phyloP scores from a whole-genome alignment of 1,284 basidiomycete species.

The Cryptococcus sp. region DNA sequence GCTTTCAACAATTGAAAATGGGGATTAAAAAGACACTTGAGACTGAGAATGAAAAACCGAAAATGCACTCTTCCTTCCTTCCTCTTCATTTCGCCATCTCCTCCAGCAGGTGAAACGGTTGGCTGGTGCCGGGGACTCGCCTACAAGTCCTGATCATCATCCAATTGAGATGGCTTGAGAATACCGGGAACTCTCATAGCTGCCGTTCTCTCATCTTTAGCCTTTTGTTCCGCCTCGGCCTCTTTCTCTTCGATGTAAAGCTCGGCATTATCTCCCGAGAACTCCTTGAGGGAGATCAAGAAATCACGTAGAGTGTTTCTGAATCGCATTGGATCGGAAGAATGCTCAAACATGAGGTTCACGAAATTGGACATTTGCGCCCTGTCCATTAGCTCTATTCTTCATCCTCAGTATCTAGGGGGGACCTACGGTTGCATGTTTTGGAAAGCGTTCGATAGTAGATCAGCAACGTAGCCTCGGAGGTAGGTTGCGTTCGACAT shows the following conservation, averaged over 20 bases:
- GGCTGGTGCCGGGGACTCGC: no score
- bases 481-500: slow-evolving; percentile 81
- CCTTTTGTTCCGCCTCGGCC: slow-evolving; percentile 64
- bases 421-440: slow-evolving; percentile 75
- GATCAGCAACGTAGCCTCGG: slow-evolving; percentile 79
- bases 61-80: no score
- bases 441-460: slow-evolving; percentile 82
- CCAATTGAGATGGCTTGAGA: slow-evolving; percentile 88
- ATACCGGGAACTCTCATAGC: slow-evolving; percentile 97
- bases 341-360: slow-evolving; percentile 73
- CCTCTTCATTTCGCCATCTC: no score
- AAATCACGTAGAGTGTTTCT: slow-evolving; percentile 83
- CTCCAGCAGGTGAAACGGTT: no score
- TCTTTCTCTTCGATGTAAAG: slow-evolving; percentile 95
- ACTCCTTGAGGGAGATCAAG: slow-evolving; percentile 85
- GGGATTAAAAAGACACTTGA: no score
- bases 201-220: slow-evolving; percentile 75
- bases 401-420: not conserved
- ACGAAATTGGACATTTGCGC: slow-evolving; percentile 76
- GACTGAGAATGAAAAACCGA: no score
- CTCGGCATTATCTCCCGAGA: slow-evolving; percentile 76
- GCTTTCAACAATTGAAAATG: no score
- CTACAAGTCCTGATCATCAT: slow-evolving; percentile 62
- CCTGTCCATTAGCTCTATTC: slow-evolving; percentile 22
- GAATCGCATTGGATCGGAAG: slow-evolving; percentile 87